Conservation (phyloP, 73 alveolate genomes). For the Symbiodinium natans region DNA sequence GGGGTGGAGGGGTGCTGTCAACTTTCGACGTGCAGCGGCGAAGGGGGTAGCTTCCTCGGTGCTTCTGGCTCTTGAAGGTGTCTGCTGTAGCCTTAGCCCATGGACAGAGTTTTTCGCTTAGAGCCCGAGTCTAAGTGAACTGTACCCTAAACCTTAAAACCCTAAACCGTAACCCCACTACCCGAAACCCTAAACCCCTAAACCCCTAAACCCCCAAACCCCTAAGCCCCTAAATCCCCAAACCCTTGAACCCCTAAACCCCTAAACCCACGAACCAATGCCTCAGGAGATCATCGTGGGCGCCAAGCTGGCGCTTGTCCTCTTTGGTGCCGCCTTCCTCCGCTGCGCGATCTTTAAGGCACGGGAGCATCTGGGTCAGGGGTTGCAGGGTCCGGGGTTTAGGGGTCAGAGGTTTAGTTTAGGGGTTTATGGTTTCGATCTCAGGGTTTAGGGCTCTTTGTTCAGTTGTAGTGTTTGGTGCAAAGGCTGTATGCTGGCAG, state of each 20-base stretch:
- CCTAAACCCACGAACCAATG: background rate
- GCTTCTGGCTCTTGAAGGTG: too few relatives aligned
- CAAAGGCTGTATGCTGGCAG: too few relatives aligned
- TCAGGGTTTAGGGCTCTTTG: too few relatives aligned
- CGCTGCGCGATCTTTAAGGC: conserved; percentile 87
- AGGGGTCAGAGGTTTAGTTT: background rate
- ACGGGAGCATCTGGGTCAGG: background rate
- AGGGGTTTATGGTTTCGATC: too few relatives aligned
- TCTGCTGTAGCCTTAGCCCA: too few relatives aligned
- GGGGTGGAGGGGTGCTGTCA: too few relatives aligned
- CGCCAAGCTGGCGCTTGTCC: conserved; percentile 80
- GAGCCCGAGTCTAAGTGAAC: too few relatives aligned
- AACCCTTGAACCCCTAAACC: background rate
- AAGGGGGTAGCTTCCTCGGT: too few relatives aligned
- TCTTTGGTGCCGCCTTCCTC: conserved; percentile 62
- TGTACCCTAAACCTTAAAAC: too few relatives aligned
- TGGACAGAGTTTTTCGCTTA: too few relatives aligned
- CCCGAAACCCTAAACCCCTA: background rate
- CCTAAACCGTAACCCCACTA: background rate
- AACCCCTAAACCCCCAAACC: background rate
- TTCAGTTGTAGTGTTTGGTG: too few relatives aligned
- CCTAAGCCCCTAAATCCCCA: background rate
- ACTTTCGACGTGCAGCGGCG: too few relatives aligned
- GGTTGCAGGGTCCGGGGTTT: background rate
- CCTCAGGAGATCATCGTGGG: conserved; percentile 72